These are phyloP conservation scores for Alternaria angustiovoidea DNA, from an alignment of 2,329 filamentous ascomycete genomes.

Conservation along the genomic window DNA sequence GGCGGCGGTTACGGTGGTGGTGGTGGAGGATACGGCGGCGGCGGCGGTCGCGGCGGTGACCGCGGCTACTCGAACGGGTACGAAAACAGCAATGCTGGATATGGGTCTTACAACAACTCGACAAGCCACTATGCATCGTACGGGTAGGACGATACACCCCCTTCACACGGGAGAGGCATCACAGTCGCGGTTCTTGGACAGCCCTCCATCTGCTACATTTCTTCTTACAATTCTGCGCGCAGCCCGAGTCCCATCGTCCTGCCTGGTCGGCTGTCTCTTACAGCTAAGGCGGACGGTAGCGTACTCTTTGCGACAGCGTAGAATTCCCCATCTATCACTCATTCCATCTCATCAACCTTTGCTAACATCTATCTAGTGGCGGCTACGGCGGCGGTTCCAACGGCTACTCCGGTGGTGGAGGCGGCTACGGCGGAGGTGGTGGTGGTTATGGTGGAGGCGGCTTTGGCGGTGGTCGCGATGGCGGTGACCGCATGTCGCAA, in stretches of 20 bases:
- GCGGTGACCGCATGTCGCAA: constrained; percentile 92
- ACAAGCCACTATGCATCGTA: constrained; percentile 55
- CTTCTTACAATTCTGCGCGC: constrained; percentile 41
- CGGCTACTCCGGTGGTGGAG: constrained; percentile 58
- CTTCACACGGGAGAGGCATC: constrained; percentile 51
- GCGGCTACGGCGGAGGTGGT: constrained; percentile 65
- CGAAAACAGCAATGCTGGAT: constrained; percentile 53
- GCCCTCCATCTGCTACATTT: constrained; percentile 41
- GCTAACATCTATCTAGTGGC: constrained; percentile 43
- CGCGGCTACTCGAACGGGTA: constrained; percentile 65
- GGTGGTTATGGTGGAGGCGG: constrained; percentile 34
- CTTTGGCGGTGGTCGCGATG: constrained; percentile 64
- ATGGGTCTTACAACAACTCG: constrained; percentile 56
- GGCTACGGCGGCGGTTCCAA: constrained; percentile 56
- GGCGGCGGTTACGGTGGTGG: constrained; percentile 55
- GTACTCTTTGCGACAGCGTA: constrained; percentile 43
- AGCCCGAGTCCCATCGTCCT: constrained; percentile 35
- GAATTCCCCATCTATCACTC: constrained; percentile 33
- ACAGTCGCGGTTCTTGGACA: constrained; percentile 46
- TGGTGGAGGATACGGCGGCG: constrained; percentile 44
- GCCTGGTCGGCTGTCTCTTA: constrained; percentile 30
- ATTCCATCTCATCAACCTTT: constrained; percentile 6
- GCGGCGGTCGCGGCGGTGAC: constrained; percentile 54
- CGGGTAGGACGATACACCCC: constrained; percentile 53
- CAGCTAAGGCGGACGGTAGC: constrained; percentile 33